Evolutionary conservation across 1,284 basidiomycete species (phyloP), one percentile per base, ranked within the genome.

Genomic region (Tilletiopsis washingtonensis): DNA sequence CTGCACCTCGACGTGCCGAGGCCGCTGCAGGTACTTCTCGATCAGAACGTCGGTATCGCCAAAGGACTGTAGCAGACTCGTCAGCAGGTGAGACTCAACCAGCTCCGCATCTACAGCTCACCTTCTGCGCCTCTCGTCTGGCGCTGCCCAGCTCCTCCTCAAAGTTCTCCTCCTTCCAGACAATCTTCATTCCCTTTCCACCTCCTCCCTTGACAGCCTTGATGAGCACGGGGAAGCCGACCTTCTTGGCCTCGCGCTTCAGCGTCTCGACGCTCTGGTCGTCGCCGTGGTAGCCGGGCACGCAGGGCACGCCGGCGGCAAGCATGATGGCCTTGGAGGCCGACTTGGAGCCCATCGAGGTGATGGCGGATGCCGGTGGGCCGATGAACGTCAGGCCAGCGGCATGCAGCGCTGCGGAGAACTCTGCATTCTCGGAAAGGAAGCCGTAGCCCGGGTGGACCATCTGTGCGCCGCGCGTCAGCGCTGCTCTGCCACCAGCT

Each of bases 391-490:
- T 61, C 45, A 75, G 54, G 3, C 55, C 57, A 5, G 59, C 55
- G 19, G 48, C 44, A 39, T 53, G 27, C 15, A 64, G 45, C 6
- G 57, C 43, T 9, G 47, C 55, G 3, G 61, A 61, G 39, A 67
- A 67, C 2, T 49, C 54, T 1, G 61, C 55, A 24, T 67, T 62
- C 36, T 67, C 63, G 61, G 88, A 91, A 53, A 94, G 75, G 74
- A 96, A 94, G 1, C 91, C 91, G 71, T 91, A 91, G 17, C 86
- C 86, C 3, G 86, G 87, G 69, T 90, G 88, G 26, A 89, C 81
- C 57, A 62, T 64, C 29, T 47, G 23, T 17, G 44, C 1, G 34
- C 12, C 7, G 14, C n/a, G 29, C n/a, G n/a, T n/a, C n/a, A n/a
- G n/a, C n/a, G n/a, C n/a, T 5, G 37, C 60, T 76, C n/a, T 49